A percentile compares a stretch with the other conserved stretches of the same genome.
These are phyloP conservation scores for Phaseolus coccineus DNA, from an alignment of 331 rosid species.

Conservation along the genomic window DNA sequence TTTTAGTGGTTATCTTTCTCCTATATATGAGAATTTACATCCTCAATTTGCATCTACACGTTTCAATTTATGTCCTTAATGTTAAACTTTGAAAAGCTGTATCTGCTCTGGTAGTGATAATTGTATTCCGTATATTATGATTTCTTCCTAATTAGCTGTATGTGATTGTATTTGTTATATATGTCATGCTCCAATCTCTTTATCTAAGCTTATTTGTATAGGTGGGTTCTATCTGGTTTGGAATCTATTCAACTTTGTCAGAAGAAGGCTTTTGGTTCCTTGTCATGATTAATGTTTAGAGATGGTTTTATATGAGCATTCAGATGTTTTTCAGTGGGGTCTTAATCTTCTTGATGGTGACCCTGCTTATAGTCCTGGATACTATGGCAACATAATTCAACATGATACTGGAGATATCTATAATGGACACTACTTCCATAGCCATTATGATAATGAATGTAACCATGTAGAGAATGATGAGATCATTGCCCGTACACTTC, in stretches of 20 bases:
- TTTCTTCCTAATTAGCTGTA: conserved; percentile 26
- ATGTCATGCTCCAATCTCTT: conserved; percentile 28
- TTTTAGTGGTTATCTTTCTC: neutral
- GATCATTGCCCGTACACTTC: conserved; percentile 74
- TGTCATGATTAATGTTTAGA: conserved; percentile 29
- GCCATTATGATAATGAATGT: conserved; percentile 57
- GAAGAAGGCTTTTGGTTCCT: conserved; percentile 24
- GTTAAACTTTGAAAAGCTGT: neutral
- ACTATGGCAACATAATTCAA: conserved; percentile 49
- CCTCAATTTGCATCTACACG: neutral
- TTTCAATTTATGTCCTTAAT: conserved; percentile 3
- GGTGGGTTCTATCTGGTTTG: conserved; percentile 36
- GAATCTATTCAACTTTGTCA: conserved; percentile 30
- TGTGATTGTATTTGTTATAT: neutral
- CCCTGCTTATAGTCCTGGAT: conserved; percentile 53
- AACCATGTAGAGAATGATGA: conserved; percentile 75
- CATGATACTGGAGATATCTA: conserved; percentile 50
- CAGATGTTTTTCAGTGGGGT: conserved; percentile 75
- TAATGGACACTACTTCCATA: conserved; percentile 52
- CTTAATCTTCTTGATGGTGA: conserved; percentile 64
- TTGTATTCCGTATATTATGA: conserved; percentile 9
- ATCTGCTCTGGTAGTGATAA: neutral
- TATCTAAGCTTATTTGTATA: conserved; percentile 38
- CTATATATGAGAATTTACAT: neutral
- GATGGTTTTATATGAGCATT: conserved; percentile 65